Base-by-base conservation (phyloP, 1,139 yeast genomes). In the Ogataea hybrid region DNA sequence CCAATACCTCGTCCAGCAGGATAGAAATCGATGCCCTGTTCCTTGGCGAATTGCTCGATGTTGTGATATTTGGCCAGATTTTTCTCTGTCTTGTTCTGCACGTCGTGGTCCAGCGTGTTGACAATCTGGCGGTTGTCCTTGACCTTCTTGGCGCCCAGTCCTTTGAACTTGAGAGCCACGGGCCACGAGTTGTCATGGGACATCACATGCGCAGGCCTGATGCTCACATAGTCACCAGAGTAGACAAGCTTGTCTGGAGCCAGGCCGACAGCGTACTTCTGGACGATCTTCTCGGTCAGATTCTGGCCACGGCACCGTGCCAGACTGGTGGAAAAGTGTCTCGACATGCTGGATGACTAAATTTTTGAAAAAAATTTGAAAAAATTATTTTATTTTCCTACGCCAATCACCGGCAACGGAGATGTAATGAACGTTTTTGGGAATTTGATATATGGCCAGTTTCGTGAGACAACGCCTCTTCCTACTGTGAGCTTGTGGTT, bases 121-220 rank as follows among this genome's bases (percentile, higher is more conserved):
- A 92, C 97, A 28, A 92, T 87, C 68, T 92, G 99, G 46, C 87
- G 73, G 59, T 85, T 84, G 59, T 92, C 85, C 56, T 84, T 79
- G 48, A 92, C 86, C 48, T 78, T 71, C 18, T 79, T 78, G 34
- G 97, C 97, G 1, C 98, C 98, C 29, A 92, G 73, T 6, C 96
- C 96, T 83, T 81, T 88, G 67, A 94, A 92, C 68, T 92, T 92
- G 58, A 92, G 75, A 1, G 98, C 98, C 21, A 92, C 97, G 0
- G 99, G 99, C 98, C 99, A 92, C 39, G 97, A 84, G 66, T 92
- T 92, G 64, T 92, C 99, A 64, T 92, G 99, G 11, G 97, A 87
- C 98, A 94, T 92, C 65, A 96, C 92, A 69, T 92, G 96, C 6
- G 96, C 94, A 7, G 99, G 99, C 59, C 74, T 78, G 60, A 94